phyloP scores from a whole-genome alignment of 306 rosid genomes.

The Parietaria judaica region DNA sequence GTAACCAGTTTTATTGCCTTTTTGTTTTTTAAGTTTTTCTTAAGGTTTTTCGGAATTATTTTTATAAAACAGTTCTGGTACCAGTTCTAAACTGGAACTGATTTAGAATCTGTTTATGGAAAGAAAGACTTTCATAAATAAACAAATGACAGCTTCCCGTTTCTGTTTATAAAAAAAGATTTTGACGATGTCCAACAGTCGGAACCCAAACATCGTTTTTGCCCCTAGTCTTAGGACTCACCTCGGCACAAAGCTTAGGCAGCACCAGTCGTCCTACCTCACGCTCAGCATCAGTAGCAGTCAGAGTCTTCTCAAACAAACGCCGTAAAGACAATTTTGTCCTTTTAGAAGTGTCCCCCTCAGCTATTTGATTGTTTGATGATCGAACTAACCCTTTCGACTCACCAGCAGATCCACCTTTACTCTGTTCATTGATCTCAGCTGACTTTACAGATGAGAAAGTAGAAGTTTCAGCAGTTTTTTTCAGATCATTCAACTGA shows the following conservation, averaged over 20 bases:
- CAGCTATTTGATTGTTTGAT: not conserved
- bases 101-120: too few relatives aligned
- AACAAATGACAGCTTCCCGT: not conserved
- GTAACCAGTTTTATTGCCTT: too few relatives aligned
- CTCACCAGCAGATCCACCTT: not conserved
- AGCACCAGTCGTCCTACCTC: constrained; percentile 22
- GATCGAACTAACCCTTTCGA: not conserved
- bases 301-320: constrained; percentile 22
- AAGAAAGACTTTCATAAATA: not conserved
- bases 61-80: not conserved
- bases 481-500: too few relatives aligned
- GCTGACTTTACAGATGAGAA: too few relatives aligned
- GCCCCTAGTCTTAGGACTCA: constrained; percentile 11
- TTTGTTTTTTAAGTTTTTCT: too few relatives aligned
- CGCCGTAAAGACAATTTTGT: constrained; percentile 7
- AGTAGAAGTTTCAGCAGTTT: too few relatives aligned
- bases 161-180: too few relatives aligned
- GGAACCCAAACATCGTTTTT: too few relatives aligned
- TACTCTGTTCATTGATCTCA: not conserved
- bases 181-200: too few relatives aligned
- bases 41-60: too few relatives aligned
- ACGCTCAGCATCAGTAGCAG: constrained; percentile 9
- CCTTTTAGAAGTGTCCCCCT: not conserved
- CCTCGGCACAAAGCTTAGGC: constrained; percentile 25
- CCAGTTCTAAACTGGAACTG: not conserved